Evolutionary conservation across 2,329 filamentous ascomycete genomes (phyloP).

Genomic region (Diaporthe sp.): DNA sequence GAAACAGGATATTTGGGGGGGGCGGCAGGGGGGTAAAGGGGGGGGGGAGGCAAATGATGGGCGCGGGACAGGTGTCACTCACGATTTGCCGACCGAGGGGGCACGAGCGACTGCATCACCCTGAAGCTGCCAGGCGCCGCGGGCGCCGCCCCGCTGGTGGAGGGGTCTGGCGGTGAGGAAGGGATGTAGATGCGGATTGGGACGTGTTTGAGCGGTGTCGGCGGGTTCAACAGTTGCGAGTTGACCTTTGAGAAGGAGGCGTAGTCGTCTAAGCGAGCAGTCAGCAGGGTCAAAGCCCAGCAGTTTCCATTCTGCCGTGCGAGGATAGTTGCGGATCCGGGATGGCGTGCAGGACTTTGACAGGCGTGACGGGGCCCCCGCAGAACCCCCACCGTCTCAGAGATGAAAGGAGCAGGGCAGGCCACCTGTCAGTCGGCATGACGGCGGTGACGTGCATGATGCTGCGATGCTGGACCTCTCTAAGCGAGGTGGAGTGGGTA

Average conservation of each 20-base stretch:
- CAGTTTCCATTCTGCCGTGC: background rate
- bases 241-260: conserved; percentile 80
- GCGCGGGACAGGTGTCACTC: conserved; percentile 41
- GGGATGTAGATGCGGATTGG: conserved; percentile 91
- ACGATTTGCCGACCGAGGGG: conserved; percentile 59
- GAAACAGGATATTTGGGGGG: background rate
- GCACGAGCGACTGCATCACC: conserved; percentile 82
- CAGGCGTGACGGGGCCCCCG: background rate
- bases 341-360: conserved; percentile 32
- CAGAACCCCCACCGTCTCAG: conserved; percentile 6
- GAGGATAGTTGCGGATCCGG: background rate
- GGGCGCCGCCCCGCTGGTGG: conserved; percentile 46
- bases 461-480: conserved; percentile 1
- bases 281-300: conserved; percentile 5
- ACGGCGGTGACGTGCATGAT: conserved; percentile 38
- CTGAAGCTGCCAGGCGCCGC: conserved; percentile 68
- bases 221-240: conserved; percentile 80
- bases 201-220: conserved; percentile 83
- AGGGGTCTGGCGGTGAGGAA: conserved; percentile 64
- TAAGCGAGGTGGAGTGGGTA: conserved; percentile 21
- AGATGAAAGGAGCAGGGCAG: conserved; percentile 31
- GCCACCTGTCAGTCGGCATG: background rate
- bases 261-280: conserved; percentile 73
- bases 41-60: conserved; percentile 2
- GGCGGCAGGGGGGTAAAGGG: no score